These are phyloP conservation scores for Cucurbita pepo DNA, from an alignment of 306 rosid species.

Conservation along the genomic window DNA sequence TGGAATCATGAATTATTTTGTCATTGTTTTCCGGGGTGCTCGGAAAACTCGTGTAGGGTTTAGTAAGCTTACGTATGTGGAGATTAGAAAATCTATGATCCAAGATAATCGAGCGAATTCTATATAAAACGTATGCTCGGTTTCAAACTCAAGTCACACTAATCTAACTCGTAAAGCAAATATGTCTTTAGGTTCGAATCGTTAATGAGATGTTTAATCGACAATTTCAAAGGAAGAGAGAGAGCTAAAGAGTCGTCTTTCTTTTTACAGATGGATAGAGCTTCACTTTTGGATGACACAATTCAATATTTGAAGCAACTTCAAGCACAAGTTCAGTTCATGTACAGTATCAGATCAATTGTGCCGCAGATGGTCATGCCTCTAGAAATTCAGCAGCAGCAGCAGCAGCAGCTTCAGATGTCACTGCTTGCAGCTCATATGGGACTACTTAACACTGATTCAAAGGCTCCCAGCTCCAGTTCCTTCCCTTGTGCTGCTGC, in stretches of 20 bases:
- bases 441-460: constrained; percentile 11
- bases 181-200: background rate
- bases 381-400: constrained; percentile 17
- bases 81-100: background rate
- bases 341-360: constrained; percentile 18
- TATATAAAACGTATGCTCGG: background rate
- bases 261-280: constrained; percentile 30
- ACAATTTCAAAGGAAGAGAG: background rate
- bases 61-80: background rate
- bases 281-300: constrained; percentile 39
- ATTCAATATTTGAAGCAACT: constrained; percentile 35
- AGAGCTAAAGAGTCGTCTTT: background rate
- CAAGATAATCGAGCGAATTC: background rate
- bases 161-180: background rate
- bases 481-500: constrained; percentile 5
- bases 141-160: background rate
- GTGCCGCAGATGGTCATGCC: constrained; percentile 31
- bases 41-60: background rate
- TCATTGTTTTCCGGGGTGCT: background rate
- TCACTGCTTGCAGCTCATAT: constrained; percentile 15
- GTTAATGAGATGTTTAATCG: background rate
- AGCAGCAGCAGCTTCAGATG: constrained; percentile 32
- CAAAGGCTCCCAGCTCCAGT: background rate
- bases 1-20: background rate
- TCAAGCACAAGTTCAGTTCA: constrained; percentile 31